phyloP scores from a whole-genome alignment of 805 yeast genomes.

The Starmera quercuum region DNA sequence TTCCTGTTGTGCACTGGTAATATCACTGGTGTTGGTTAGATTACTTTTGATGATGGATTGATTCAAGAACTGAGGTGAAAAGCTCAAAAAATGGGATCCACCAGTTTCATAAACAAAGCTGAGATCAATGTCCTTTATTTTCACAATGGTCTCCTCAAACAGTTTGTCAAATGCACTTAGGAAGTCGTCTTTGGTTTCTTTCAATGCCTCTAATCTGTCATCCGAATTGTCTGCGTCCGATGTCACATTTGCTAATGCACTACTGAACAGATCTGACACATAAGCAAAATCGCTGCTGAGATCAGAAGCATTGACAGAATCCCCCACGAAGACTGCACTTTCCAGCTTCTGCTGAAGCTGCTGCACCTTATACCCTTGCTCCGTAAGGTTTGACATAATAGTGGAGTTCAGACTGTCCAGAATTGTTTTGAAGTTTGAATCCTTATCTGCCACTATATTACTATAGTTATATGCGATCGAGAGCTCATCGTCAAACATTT shows the following conservation, averaged over 20 bases:
- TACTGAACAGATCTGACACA: neutral
- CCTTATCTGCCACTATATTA: neutral
- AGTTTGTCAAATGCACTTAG: neutral
- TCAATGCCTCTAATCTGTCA: neutral
- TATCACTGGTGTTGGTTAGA: neutral
- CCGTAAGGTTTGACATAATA: neutral
- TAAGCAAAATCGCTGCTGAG: neutral
- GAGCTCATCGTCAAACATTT: neutral
- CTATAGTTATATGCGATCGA: neutral
- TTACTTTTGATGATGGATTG: neutral
- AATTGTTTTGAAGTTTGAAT: neutral
- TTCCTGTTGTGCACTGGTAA: neutral
- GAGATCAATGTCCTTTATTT: neutral
- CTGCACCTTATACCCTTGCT: neutral
- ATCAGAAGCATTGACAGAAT: neutral
- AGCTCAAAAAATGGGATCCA: neutral
- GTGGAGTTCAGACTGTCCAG: neutral
- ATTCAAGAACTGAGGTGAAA: neutral
- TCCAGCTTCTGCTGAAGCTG: neutral
- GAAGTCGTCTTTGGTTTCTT: neutral
- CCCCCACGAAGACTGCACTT: slow-evolving; percentile 2
- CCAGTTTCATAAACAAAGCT: neutral
- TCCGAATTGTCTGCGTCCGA: neutral
- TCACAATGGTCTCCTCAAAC: neutral
- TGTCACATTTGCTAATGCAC: neutral